Conservation (phyloP, 2,329 filamentous ascomycete species). For the Neoarthrinium moseri region DNA sequence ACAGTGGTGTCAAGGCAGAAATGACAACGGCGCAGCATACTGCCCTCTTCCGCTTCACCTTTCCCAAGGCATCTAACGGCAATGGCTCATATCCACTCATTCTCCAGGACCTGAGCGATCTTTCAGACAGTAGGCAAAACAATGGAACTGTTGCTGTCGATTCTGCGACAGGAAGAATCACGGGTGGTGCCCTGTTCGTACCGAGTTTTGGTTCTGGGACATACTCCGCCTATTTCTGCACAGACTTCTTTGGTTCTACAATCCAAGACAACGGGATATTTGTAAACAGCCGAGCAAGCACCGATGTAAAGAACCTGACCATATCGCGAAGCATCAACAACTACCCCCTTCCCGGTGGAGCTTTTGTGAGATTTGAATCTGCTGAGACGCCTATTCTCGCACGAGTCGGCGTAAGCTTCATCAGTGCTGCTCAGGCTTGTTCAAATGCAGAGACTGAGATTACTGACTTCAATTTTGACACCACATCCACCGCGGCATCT, state of each 20-base stretch:
- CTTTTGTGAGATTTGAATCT: slow-evolving; percentile 60
- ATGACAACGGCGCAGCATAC: slow-evolving; percentile 68
- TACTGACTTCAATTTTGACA: slow-evolving; percentile 63
- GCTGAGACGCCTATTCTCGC: slow-evolving; percentile 53
- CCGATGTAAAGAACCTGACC: slow-evolving; percentile 43
- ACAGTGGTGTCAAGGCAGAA: slow-evolving; percentile 58
- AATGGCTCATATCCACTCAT: slow-evolving; percentile 55
- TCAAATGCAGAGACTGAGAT: slow-evolving; percentile 67
- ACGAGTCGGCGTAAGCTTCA: slow-evolving; percentile 69
- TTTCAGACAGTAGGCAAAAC: slow-evolving; percentile 58
- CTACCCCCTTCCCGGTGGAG: slow-evolving; percentile 58
- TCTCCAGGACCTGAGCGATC: slow-evolving; percentile 63
- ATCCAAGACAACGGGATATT: slow-evolving; percentile 63
- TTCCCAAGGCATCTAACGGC: slow-evolving; percentile 41
- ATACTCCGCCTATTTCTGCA: slow-evolving; percentile 64
- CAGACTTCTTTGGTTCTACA: slow-evolving; percentile 60
- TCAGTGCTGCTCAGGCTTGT: slow-evolving; percentile 66
- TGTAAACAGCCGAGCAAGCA: slow-evolving; percentile 53
- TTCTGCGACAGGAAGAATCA: slow-evolving; percentile 55
- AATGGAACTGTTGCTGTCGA: slow-evolving; percentile 58
- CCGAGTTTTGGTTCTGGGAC: slow-evolving; percentile 65
- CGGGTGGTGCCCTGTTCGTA: slow-evolving; percentile 58
- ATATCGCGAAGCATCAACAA: slow-evolving; percentile 50
- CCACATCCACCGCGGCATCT: slow-evolving; percentile 49
- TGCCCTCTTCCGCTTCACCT: slow-evolving; percentile 65